Evolutionary conservation across 805 yeast species (phyloP).

Genomic region (Saturnispora ahearnii): DNA sequence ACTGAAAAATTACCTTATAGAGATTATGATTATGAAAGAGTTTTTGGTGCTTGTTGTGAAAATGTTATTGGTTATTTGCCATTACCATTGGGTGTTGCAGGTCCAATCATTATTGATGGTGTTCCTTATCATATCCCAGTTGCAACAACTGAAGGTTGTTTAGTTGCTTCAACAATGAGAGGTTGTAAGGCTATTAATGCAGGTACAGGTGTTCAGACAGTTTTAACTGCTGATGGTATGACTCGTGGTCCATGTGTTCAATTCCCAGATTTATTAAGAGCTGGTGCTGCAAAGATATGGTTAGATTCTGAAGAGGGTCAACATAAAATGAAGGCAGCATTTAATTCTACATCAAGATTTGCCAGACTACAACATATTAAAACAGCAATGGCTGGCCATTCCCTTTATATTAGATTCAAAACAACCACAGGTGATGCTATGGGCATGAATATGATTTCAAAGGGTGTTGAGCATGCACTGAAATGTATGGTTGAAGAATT

Average conservation of each 20-base stretch:
- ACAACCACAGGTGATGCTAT: conserved; percentile 99
- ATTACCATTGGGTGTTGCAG: conserved; percentile 95
- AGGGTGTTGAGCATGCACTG: conserved; percentile 88
- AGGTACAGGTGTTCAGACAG: conserved; percentile 94
- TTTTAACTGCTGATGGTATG: conserved; percentile 94
- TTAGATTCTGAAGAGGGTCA: conserved; percentile 94
- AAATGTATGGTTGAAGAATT: conserved; percentile 76
- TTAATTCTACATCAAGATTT: conserved; percentile 94
- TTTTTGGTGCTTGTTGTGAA: conserved; percentile 98
- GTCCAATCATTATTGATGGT: conserved; percentile 89
- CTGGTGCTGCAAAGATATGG: conserved; percentile 95
- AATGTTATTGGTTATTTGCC: conserved; percentile 97
- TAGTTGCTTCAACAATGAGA: conserved; percentile 97
- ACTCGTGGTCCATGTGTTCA: conserved; percentile 98
- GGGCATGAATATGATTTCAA: conserved; percentile 99
- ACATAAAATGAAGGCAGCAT: conserved; percentile 69
- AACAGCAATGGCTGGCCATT: conserved; percentile 90
- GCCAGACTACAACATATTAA: conserved; percentile 88
- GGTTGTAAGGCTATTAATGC: conserved; percentile 97
- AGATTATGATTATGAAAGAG: conserved; percentile 87
- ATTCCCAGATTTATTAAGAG: conserved; percentile 72
- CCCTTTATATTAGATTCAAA: conserved; percentile 81
- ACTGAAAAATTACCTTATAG: conserved; percentile 66
- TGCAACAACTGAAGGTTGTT: conserved; percentile 99
- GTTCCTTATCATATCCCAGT: conserved; percentile 86